Conservation (phyloP, 768 basidiomycete genomes). For the Tremella fuciformis region DNA sequence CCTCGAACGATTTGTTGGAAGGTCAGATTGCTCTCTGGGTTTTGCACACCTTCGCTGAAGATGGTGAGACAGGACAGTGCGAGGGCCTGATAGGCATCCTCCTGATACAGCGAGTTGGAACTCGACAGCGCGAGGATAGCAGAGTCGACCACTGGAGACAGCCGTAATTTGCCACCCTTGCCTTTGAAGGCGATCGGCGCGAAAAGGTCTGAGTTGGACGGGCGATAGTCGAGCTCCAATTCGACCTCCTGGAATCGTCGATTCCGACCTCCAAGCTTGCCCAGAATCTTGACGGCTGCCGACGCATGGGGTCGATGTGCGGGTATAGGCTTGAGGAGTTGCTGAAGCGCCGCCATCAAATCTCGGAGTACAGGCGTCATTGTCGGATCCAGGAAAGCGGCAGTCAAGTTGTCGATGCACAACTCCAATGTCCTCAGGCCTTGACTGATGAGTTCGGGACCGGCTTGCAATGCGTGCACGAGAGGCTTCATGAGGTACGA, state of each 20-base stretch:
- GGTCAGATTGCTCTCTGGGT: slow-evolving; percentile 33
- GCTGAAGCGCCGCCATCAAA: slow-evolving; percentile 89
- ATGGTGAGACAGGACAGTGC: slow-evolving; percentile 70
- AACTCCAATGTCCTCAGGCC: slow-evolving; percentile 93
- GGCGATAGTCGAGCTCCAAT: slow-evolving; percentile 67
- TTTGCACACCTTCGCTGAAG: slow-evolving; percentile 60
- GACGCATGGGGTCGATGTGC: slow-evolving; percentile 81
- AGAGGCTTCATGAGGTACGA: slow-evolving; percentile 95
- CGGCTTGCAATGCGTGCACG: slow-evolving; percentile 81
- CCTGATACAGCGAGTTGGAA: slow-evolving; percentile 52
- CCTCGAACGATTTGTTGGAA: slow-evolving; percentile 35
- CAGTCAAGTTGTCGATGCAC: slow-evolving; percentile 98
- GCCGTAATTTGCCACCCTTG: slow-evolving; percentile 62
- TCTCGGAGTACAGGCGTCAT: slow-evolving; percentile 87
- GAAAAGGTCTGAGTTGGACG: slow-evolving; percentile 68
- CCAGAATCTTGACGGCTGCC: slow-evolving; percentile 90
- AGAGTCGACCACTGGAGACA: slow-evolving; percentile 65
- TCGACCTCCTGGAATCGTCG: slow-evolving; percentile 78
- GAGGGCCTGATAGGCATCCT: slow-evolving; percentile 56
- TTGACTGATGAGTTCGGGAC: slow-evolving; percentile 86
- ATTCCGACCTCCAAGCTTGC: slow-evolving; percentile 93
- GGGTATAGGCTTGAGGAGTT: slow-evolving; percentile 83
- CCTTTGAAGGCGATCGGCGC: slow-evolving; percentile 71
- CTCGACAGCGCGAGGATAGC: slow-evolving; percentile 65
- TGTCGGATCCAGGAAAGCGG: slow-evolving; percentile 95